Evolutionary conservation across 1,284 basidiomycete genomes (phyloP), one percentile per base, ranked within the genome.

Genomic region (Schizophyllum amplum): DNA sequence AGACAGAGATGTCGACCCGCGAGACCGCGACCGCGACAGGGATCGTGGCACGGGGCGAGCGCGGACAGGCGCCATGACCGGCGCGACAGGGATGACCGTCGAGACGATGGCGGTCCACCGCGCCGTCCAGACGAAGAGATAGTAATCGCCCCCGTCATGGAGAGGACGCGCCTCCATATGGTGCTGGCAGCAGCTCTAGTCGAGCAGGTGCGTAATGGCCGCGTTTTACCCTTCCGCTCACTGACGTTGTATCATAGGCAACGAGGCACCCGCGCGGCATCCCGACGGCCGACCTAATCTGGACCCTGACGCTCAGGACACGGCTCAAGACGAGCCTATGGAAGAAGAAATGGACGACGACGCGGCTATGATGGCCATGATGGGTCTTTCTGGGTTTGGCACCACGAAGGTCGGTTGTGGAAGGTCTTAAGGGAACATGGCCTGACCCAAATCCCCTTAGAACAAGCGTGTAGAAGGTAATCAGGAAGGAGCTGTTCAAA

Each of bases 301-400:
- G 53, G 75, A 78, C 61, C 69, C 72, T 56, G 75, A 75, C 61
- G 70, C 69, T 53, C 20, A 9, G 9, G 13, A 21, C 13, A 20
- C 3, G 11, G 2, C 48, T 11, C 66, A 65, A 42, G 69, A 68
- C 48, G 68, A 68, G 55, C 67, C 65, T 53, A 70, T 66, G 49
- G 82, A 83, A 61, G 86, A 86, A 75, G 86, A 87, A 52, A 76
- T 69, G n/a, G 86, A 82, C 24, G 86, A 89, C 57, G 90, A 92
- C 33, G 80, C 80, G 49, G 85, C 82, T 52, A 94, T 98, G 89
- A 90, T 89, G 76, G 82, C 87, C 24, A 84, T 87, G 81, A 94
- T 98, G 91, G 95, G 95, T 50, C 77, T 98, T 66, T 70, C 75
- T 52, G 92, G 92, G 1, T 98, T 98, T 68, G 92, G 89, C 5